Evolutionary conservation across 1,284 basidiomycete species (phyloP), one percentile per base, ranked within the genome.

Genomic region (Irpex rosettiformis): DNA sequence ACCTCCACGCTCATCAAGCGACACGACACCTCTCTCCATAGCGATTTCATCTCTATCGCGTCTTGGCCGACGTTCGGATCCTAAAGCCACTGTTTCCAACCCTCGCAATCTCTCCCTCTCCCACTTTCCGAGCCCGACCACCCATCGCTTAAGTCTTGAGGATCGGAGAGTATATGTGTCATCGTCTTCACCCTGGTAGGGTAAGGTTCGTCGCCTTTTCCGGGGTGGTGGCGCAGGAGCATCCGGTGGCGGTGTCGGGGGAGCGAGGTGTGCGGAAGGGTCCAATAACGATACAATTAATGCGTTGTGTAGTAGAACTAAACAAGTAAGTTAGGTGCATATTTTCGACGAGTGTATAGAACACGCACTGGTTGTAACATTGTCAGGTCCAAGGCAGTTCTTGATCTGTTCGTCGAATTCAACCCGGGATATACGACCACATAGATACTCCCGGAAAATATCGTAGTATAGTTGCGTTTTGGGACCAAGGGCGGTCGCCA

Each of bases 201-300:
- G 88, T 22, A 89, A 73, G 1, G 80, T 77, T 54, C 88, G 79
- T 28, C 84, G 79, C n/a, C 90, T 84, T 69, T 93, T 93, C 47
- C 83, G 77, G 1, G 83, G 79, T n/a, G 85, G 83, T 3, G 80
- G 80, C 62, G 88, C 88, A 4, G 85, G 80, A 2, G 75, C 70
- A 53, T 84, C 75, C 16, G 81, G 82, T 1, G 84, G 81, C 21
- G 87, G 84, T 0, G 86, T 83, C 0, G 84, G 81, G 11, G 83
- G 83, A 49, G 83, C 79, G 61, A 83, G 83, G 64, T 87, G 83
- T 0, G 86, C 82, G 0, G 89, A 89, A 21, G 87, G 86, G 67
- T 90, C 89, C 62, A 93, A 89, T 10, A 93, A 72, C 3, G 91
- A 90, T 40, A 91, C 89, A 51, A 93, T 84, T 27, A 93, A 77